Conservation (phyloP, 1,284 basidiomycete species). For the Cryptococcus sp. region DNA sequence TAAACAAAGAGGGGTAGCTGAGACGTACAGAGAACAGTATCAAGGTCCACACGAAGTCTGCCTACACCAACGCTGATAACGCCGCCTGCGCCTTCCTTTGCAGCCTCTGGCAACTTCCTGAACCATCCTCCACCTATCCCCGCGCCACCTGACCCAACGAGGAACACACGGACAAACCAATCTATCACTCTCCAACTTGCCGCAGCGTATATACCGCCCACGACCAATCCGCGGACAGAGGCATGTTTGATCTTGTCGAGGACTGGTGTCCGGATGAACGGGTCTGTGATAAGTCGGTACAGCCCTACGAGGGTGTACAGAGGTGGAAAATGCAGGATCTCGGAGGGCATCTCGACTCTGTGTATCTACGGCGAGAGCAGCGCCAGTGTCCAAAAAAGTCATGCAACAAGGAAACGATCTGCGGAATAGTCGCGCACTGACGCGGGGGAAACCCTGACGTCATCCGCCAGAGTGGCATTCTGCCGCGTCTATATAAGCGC, state of each 20-base stretch:
- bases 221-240: slow-evolving; percentile 42
- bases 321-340: slow-evolving; percentile 49
- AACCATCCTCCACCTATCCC: slow-evolving; percentile 9
- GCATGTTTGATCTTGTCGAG: slow-evolving; percentile 52
- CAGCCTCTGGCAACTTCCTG: slow-evolving; percentile 21
- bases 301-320: slow-evolving; percentile 48
- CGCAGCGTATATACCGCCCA: slow-evolving; percentile 41
- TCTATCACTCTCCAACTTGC: slow-evolving; percentile 41
- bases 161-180: slow-evolving; percentile 46
- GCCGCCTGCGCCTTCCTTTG: slow-evolving; percentile 26
- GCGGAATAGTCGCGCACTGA: too few species aligned
- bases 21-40: slow-evolving; percentile 47
- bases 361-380: too few species aligned
- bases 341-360: slow-evolving; percentile 45
- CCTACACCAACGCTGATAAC: slow-evolving; percentile 35
- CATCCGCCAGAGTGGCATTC: too few species aligned
- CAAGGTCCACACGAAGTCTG: slow-evolving; percentile 26
- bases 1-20: background rate
- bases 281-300: slow-evolving; percentile 48
- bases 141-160: slow-evolving; percentile 27
- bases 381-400: too few species aligned
- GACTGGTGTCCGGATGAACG: slow-evolving; percentile 43
- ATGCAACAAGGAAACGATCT: too few species aligned
- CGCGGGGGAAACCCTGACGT: too few species aligned
- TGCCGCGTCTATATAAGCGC: too few species aligned